Conservation (phyloP, 164 flowering plant genomes). For the Sextonia rubra region DNA sequence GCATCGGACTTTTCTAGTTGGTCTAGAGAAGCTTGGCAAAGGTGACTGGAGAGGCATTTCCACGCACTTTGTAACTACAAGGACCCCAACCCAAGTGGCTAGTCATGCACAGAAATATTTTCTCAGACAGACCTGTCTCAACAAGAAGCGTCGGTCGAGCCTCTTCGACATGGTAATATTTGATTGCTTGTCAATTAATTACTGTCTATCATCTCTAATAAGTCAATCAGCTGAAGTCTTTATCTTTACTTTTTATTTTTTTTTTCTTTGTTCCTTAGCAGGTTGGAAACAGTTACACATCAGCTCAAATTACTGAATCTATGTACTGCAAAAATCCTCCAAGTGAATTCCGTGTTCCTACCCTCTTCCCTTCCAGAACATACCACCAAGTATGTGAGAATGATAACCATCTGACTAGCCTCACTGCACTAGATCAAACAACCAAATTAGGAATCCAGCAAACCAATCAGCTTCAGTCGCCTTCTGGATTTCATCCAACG, state of each 20-base stretch:
- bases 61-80: constrained; percentile 61
- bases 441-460: constrained; percentile 8
- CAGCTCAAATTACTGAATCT: constrained; percentile 1
- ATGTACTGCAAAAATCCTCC: constrained; percentile 10
- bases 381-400: constrained; percentile 8
- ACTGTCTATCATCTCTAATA: neutral
- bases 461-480: constrained; percentile 1
- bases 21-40: constrained; percentile 77
- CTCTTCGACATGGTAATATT: constrained; percentile 73
- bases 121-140: constrained; percentile 47
- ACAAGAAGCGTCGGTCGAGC: constrained; percentile 74
- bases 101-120: constrained; percentile 94
- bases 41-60: constrained; percentile 97
- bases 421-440: constrained; percentile 14
- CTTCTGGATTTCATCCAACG: neutral
- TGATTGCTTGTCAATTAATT: neutral
- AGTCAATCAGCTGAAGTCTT: neutral
- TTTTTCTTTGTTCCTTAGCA: constrained; percentile 12
- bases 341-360: constrained; percentile 3
- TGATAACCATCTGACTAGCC: constrained; percentile 8
- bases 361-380: constrained; percentile 3
- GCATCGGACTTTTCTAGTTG: constrained; percentile 58
- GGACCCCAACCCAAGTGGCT: constrained; percentile 90
- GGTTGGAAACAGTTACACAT: constrained; percentile 23
- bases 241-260: neutral